Evolutionary conservation across 257 asterid species (phyloP), one percentile per base, ranked within the genome.

Genomic region (Salvia splendens): DNA sequence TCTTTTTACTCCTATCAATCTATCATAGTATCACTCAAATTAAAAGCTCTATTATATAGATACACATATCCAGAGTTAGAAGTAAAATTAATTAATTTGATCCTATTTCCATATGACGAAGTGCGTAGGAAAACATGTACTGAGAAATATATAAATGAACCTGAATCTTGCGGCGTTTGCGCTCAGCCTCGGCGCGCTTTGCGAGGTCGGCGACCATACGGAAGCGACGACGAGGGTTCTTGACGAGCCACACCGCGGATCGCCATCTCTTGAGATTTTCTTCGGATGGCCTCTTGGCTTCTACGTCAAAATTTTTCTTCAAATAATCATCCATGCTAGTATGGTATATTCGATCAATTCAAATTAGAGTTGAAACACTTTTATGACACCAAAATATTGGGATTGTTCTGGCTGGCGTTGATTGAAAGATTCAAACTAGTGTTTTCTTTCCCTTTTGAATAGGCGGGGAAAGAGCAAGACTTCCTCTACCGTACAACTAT

Each of bases 151-250:
- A 2, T 12, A 20, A 45, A 15, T 5, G 4, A 68, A 89, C 96
- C 95, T 89, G 89, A 36, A 83, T 80, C 45, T 81, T 76, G 50
- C 56, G 59, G 69, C 88, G 87, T 64, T 83, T 82, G 49, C 73
- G 82, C 3, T 85, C 87, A 9, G 80, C 87, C 65, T 87, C 90
- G 28, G 91, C 89, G 8, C 96, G 95, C 73, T 85, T 83, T 58
- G 91, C 96, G 51, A 89, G 96, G 79, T 89, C 92, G 12, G 96
- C 96, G 50, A 89, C 92, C 96, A 89, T 89, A 0, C 96, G 85
- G 61, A 89, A 89, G 55, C 95, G 79, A 70, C 96, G 85, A 41
- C 89, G 88, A 6, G 95, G 96, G 70, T 89, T 89, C 66, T 89
- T 89, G 74, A 87, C 96, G 64, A 89, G 82, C 89, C 96, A 83